Base-by-base conservation (phyloP, 306 rosid species). In the Citrullus mucosospermus region DNA sequence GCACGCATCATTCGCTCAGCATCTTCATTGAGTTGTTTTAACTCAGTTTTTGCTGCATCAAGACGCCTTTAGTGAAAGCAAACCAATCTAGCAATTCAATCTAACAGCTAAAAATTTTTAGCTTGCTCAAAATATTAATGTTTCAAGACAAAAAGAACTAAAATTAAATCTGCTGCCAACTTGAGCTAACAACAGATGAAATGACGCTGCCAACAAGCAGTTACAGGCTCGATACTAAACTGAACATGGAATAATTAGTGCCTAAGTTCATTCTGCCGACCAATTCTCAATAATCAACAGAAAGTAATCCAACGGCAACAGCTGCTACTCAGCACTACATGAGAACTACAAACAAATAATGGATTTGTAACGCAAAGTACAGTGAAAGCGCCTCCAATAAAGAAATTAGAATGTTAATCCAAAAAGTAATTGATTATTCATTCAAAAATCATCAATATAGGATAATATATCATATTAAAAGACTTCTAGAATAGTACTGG, bases 11-110 rank as follows among this genome's bases (percentile, higher is more conserved):
- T 89, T 69, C 79, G 67, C 22, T 88, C 96, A 73, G 81, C 63
- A 20, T 90, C 97, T 74, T 83, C 89, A 56, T 79, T 83, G 75
- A 87, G 73, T 79, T 69, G 78, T 39, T 56, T 78, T 56, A 81
- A 83, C 78, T 84, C 88, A 63, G 90, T 85, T 89, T 83, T 90
- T 68, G 85, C 98, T 94, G 83, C 85, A 81, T 48, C 71, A 41
- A 68, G 15, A 68, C 32, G 55, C 20, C 75, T 43, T 68, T 22
- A 63, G 44, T 32, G 69, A 32, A 63, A 63, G 43, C 69, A 63
- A 63, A 63, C 69, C 15, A 63, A 60, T 25, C 67, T 32, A 34
- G 43, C n/a, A 41, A 62, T 66, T 38, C 73, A 38, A 38, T 66
- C 25, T 66, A 16, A 66, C 25, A 66, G 41, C 73, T 63, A 9